Evolutionary conservation across 306 rosid species (phyloP).

Genomic region (Quercus gilva): DNA sequence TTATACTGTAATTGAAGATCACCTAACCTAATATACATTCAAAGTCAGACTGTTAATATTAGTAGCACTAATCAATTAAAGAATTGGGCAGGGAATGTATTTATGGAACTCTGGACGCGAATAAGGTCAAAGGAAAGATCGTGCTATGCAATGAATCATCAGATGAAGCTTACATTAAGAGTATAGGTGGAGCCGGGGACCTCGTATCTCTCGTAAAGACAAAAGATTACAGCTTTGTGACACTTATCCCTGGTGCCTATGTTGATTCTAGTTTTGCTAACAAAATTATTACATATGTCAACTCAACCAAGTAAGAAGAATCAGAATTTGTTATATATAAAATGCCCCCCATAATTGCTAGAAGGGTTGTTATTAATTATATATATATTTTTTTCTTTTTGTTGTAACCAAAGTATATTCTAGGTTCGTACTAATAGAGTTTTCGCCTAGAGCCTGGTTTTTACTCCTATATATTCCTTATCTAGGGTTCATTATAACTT

Average conservation of each 20-base stretch:
- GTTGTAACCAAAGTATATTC: no score
- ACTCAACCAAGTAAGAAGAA: conserved; percentile 51
- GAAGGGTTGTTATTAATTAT: no score
- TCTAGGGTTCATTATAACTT: no score
- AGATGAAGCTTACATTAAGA: conserved; percentile 39
- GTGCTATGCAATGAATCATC: conserved; percentile 51
- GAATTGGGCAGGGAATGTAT: conserved; percentile 58
- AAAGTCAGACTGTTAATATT: background rate
- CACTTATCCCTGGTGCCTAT: conserved; percentile 37
- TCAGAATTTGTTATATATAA: no score
- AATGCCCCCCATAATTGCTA: no score
- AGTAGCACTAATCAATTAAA: conserved; percentile 1
- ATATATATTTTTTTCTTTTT: no score
- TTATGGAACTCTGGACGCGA: conserved; percentile 35
- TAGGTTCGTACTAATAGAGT: no score
- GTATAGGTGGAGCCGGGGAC: conserved; percentile 54
- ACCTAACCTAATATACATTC: background rate
- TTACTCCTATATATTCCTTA: no score
- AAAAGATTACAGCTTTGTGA: conserved; percentile 30
- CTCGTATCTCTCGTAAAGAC: conserved; percentile 32
- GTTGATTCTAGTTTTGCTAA: conserved; percentile 35
- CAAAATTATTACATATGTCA: conserved; percentile 49
- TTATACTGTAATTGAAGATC: background rate
- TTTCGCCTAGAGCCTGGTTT: no score
- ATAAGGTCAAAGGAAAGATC: conserved; percentile 60